Conservation (phyloP, 192 early-diverging fungal genomes). For the Phlyctochytrium arcticum region DNA sequence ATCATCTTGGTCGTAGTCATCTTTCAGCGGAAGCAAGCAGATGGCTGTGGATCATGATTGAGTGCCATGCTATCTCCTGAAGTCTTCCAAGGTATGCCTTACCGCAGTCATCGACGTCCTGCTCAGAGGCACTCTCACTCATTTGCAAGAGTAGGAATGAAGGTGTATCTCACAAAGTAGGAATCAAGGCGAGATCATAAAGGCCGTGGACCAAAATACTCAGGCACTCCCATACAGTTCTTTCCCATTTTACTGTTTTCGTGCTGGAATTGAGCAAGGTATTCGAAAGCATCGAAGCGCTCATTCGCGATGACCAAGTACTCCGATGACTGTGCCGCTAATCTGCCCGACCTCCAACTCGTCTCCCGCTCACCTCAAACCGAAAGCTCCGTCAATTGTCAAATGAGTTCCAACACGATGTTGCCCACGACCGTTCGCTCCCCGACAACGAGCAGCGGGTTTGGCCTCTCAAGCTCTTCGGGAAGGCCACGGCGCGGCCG, state of each 20-base stretch:
- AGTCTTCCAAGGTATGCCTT: neutral
- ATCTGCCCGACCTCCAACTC: too few relatives aligned
- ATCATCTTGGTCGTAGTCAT: neutral
- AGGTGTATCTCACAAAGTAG: neutral
- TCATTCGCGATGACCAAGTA: too few relatives aligned
- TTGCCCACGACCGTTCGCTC: neutral
- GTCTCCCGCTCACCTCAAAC: too few relatives aligned
- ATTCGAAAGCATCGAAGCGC: too few relatives aligned
- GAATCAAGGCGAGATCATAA: neutral
- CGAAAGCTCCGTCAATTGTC: too few relatives aligned
- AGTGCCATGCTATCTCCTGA: neutral
- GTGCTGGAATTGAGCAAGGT: neutral
- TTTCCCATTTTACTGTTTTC: neutral
- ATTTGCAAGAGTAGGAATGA: neutral
- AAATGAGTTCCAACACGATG: too few relatives aligned
- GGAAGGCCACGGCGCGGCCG: neutral
- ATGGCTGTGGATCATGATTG: slow-evolving; percentile 3
- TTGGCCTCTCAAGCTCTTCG: neutral
- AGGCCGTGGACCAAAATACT: too few relatives aligned
- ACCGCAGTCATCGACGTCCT: neutral
- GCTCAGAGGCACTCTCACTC: neutral
- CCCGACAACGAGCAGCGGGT: neutral
- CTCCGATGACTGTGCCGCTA: too few relatives aligned
- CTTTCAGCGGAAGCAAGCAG: neutral
- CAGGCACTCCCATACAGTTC: too few relatives aligned